Evolutionary conservation across 2,329 filamentous ascomycete genomes (phyloP), one percentile per base, ranked within the genome.

Genomic region (Fusarium xyrophilum): DNA sequence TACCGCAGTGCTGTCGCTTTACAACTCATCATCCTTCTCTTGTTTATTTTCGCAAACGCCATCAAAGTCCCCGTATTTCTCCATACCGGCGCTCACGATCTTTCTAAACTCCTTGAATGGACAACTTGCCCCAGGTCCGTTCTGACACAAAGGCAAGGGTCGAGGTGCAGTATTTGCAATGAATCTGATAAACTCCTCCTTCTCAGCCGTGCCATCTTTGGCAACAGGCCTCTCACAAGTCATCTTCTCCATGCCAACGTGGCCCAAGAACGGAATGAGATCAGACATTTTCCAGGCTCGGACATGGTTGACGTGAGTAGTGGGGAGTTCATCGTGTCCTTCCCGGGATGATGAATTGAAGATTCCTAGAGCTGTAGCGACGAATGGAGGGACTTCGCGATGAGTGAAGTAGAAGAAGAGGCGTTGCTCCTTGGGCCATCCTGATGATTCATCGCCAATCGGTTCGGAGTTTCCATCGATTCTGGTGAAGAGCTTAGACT

Each of bases 181-280:
- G 2, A 73, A 73, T 3, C 70, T 59, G 10, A 73, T 55, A n/a
- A 65, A 73, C 23, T 73, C 70, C 13, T 69, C 60, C 4, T 63
- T 60, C 7, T 65, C 57, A 2, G 25, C 9, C 2, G 53, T 30
- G 11, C 55, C 61, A 2, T 52, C 63, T 12, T 63, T 23, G 1
- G 44, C 32, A 15, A 52, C 52, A 1, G 63, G 68, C 28, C 44
- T 27, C 28, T 60, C 50, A 1, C 70, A 73, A 0, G 57, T 70
- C 71, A 73, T 73, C 46, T 73, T 73, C 38, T 73, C 71, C 70
- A 73, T 72, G 1, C 70, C 71, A 6, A 73, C 70, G 19, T 73
- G 70, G 0, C 71, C 71, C 9, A 73, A 10, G 47, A 73, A 73
- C 0, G 71, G 71, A 28, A 73, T 73, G 0, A 73, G 46, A 25